A percentile compares a stretch with the other conserved stretches of the same genome.
phyloP scores from a whole-genome alignment of 2,329 filamentous ascomycete genomes.

The Tolypocladium ovalisporum region DNA sequence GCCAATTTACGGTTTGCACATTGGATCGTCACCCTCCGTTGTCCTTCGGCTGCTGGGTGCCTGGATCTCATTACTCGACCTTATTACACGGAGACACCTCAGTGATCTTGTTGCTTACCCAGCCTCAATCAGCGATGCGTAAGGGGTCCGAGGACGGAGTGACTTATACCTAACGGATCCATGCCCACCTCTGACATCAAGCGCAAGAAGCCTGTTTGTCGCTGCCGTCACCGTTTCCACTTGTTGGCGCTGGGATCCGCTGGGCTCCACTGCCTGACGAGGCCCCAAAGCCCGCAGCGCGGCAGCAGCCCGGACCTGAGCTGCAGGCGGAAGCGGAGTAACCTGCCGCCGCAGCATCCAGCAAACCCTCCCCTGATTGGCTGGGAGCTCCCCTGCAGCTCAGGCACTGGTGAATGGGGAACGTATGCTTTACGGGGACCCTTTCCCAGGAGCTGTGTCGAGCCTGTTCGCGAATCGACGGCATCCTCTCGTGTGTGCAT shows the following conservation, averaged over 20 bases:
- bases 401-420: not conserved
- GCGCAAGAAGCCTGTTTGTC: not conserved
- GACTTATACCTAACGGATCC: not conserved
- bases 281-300: too few species aligned
- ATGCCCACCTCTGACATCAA: not conserved
- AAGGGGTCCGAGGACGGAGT: not conserved
- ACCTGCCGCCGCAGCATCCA: not conserved
- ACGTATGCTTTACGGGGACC: not conserved
- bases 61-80: not conserved
- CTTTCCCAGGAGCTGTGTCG: not conserved
- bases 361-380: slow-evolving; percentile 13
- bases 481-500: not conserved
- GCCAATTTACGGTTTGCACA: too few species aligned
- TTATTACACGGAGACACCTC: not conserved
- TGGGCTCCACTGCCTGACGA: too few species aligned
- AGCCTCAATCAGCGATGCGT: not conserved
- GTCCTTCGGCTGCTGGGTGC: not conserved
- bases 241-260: not conserved
- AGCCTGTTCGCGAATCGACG: not conserved
- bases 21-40: not conserved
- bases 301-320: not conserved
- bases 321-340: not conserved
- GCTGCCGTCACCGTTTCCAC: not conserved
- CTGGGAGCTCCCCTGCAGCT: slow-evolving; percentile 11
- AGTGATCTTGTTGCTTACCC: too few species aligned